Evolutionary conservation across 352 stramenopile species (phyloP).

Genomic region (Porosira glacialis): DNA sequence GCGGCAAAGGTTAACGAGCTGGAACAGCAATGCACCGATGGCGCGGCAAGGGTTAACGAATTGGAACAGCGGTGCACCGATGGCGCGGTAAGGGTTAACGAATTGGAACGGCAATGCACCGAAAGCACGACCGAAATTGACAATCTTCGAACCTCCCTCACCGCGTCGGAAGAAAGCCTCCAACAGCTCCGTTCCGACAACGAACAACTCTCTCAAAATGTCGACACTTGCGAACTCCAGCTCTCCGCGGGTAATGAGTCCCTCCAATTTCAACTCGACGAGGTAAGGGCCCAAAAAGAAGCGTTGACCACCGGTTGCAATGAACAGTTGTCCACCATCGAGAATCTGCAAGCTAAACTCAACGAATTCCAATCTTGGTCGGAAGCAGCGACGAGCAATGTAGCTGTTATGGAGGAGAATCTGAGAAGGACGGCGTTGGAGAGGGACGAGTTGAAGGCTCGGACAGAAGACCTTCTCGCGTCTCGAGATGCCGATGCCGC

Average conservation of each 20-base stretch:
- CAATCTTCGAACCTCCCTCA: no score
- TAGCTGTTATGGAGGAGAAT: constrained; percentile 52
- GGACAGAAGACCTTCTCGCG: constrained; percentile 6
- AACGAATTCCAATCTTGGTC: constrained; percentile 64
- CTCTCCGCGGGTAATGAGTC: constrained; percentile 5
- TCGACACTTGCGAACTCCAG: background rate
- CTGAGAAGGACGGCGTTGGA: constrained; percentile 27
- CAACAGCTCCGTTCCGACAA: background rate
- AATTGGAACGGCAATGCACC: no score
- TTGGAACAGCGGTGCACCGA: no score
- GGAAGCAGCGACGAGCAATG: constrained; percentile 50
- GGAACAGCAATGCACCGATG: no score
- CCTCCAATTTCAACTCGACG: no score
- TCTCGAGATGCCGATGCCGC: no score
- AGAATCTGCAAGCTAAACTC: constrained; percentile 28
- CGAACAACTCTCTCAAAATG: background rate
- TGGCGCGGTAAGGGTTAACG: no score
- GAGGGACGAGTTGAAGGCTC: constrained; percentile 38
- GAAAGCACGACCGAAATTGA: no score
- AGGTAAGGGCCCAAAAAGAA: constrained; percentile 15
- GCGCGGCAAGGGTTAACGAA: no score
- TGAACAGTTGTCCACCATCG: constrained; percentile 35
- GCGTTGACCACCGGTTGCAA: constrained; percentile 36
- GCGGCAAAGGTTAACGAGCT: no score
- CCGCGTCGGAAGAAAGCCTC: no score